Evolutionary conservation across 1,284 basidiomycete species (phyloP).

Genomic region (Vanrija pseudolonga): DNA sequence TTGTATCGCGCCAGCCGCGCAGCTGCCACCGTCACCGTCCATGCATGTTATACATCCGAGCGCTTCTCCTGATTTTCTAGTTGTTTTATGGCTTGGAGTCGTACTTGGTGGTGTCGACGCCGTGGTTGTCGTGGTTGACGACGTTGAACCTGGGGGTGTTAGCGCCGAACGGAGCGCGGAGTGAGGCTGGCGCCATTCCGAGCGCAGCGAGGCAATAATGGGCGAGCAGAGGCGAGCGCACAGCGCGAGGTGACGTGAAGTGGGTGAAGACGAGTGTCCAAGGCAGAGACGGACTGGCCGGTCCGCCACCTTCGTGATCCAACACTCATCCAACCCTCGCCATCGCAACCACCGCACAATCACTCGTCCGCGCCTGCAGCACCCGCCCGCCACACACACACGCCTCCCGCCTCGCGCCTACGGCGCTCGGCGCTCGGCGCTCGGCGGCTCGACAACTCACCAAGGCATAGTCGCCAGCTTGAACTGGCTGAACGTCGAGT

Average conservation of each 20-base stretch:
- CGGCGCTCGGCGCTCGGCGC: not conserved
- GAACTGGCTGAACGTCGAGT: slow-evolving; percentile 87
- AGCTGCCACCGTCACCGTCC: not conserved
- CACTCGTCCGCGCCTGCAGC: too few relatives aligned
- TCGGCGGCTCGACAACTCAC: slow-evolving; percentile 56
- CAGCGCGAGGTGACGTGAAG: not conserved
- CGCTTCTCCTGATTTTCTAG: not conserved
- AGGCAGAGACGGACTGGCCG: not conserved
- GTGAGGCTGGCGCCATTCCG: too few relatives aligned
- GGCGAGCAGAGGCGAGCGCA: too few relatives aligned
- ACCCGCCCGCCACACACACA: not conserved
- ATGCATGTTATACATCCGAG: slow-evolving; percentile 20
- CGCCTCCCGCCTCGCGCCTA: not conserved
- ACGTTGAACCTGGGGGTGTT: slow-evolving; percentile 71
- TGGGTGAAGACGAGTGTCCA: not conserved
- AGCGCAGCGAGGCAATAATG: too few relatives aligned
- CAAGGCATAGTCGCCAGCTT: slow-evolving; percentile 62
- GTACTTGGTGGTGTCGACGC: slow-evolving; percentile 79
- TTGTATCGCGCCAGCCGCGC: too few relatives aligned
- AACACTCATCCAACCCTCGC: too few relatives aligned
- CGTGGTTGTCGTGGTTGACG: slow-evolving; percentile 83
- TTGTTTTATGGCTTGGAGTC: slow-evolving; percentile 13
- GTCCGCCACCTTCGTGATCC: too few relatives aligned
- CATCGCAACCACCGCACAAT: too few relatives aligned
- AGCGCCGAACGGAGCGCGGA: not conserved